Evolutionary conservation across 2,329 filamentous ascomycete genomes (phyloP).

Genomic region (Monilinia aucupariae): DNA sequence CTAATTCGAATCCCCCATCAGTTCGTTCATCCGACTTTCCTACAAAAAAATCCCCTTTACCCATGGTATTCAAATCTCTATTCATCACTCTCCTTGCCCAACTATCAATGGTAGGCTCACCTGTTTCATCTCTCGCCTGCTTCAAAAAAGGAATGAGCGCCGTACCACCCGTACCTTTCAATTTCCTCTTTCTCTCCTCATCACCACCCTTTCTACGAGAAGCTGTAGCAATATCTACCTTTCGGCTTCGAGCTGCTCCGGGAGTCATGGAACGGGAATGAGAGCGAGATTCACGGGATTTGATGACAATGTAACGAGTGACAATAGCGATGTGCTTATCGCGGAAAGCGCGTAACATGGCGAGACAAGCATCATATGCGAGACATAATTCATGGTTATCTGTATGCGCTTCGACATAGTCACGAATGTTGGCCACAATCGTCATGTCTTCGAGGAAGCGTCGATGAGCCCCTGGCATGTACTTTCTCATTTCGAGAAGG

Average conservation of each 20-base stretch:
- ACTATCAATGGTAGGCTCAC: constrained; percentile 74
- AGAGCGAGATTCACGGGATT: constrained; percentile 68
- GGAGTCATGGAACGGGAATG: constrained; percentile 49
- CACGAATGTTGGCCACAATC: constrained; percentile 77
- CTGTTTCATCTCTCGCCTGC: constrained; percentile 92
- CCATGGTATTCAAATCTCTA: constrained; percentile 36
- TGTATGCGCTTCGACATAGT: constrained; percentile 63
- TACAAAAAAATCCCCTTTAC: constrained; percentile 52
- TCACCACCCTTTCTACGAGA: constrained; percentile 42
- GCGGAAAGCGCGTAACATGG: constrained; percentile 54
- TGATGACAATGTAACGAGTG: constrained; percentile 88
- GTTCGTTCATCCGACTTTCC: constrained; percentile 45
- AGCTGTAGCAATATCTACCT: constrained; percentile 59
- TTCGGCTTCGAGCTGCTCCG: constrained; percentile 47
- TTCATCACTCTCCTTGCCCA: constrained; percentile 46
- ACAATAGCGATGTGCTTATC: constrained; percentile 97
- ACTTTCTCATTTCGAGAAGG: constrained; percentile 91
- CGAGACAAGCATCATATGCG: constrained; percentile 86
- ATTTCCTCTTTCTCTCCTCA: constrained; percentile 44
- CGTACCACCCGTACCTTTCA: constrained; percentile 89
- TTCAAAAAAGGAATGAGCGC: constrained; percentile 93
- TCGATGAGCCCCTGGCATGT: constrained; percentile 92
- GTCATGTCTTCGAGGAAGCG: constrained; percentile 80
- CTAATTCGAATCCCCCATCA: constrained; percentile 42
- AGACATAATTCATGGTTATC: constrained; percentile 62